Percentiles rank a stretch among this genome's conserved stretches.
Conservation (phyloP, 2,329 filamentous ascomycete genomes). For the Teratosphaeriaceae sp. region DNA sequence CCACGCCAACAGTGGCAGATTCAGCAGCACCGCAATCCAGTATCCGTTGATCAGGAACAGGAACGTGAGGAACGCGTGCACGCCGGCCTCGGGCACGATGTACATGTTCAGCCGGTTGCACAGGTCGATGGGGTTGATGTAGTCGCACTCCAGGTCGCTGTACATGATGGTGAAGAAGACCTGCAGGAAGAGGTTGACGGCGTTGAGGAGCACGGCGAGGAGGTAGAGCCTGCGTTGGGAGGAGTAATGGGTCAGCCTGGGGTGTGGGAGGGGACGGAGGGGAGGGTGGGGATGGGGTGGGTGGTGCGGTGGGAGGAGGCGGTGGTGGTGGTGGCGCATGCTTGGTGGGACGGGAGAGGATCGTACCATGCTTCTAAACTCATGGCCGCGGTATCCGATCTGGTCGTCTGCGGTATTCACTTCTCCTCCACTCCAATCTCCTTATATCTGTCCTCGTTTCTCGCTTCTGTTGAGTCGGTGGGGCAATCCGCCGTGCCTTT, state of each 20-base stretch:
- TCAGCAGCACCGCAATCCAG: slow-evolving; percentile 89
- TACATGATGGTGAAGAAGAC: slow-evolving; percentile 99
- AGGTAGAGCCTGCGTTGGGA: slow-evolving; percentile 74
- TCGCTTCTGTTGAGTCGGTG: too few species aligned
- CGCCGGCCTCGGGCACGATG: slow-evolving; percentile 96
- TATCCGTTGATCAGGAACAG: slow-evolving; percentile 98
- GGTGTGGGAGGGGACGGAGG: background rate
- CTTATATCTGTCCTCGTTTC: too few species aligned
- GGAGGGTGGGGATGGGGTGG: background rate
- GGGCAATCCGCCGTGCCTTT: too few species aligned
- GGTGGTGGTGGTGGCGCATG: background rate
- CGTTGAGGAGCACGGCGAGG: slow-evolving; percentile 96
- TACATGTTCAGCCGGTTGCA: slow-evolving; percentile 99
- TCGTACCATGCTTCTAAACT: slow-evolving; percentile 5
- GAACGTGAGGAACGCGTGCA: slow-evolving; percentile 92
- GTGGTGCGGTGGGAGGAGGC: background rate
- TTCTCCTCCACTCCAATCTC: background rate
- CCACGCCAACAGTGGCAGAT: slow-evolving; percentile 84
- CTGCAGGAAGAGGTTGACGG: slow-evolving; percentile 98
- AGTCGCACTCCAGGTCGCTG: slow-evolving; percentile 99
- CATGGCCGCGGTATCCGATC: background rate
- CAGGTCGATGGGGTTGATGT: slow-evolving; percentile 99
- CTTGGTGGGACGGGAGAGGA: background rate
- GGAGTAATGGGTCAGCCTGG: too few species aligned
- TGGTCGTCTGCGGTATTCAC: background rate